These are phyloP conservation scores for Pythium dissotocum DNA, from an alignment of 352 stramenopile genomes.

Conservation along the genomic window DNA sequence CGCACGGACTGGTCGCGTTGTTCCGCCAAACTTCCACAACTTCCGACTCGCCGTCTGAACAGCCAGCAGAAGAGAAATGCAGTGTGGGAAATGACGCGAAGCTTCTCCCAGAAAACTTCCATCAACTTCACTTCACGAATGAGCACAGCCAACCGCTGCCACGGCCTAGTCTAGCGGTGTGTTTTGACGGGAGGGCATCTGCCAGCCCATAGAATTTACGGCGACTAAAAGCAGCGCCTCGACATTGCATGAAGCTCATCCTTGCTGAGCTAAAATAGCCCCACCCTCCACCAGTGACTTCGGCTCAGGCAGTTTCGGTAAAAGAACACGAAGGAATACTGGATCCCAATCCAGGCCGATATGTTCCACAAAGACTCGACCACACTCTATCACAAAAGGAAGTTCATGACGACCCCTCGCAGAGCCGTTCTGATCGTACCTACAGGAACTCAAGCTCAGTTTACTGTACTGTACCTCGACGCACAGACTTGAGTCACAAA, in stretches of 20 bases:
- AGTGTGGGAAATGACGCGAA: background rate
- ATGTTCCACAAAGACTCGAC: background rate
- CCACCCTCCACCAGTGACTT: too few relatives aligned
- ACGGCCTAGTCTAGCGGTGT: background rate
- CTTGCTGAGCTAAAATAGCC: too few relatives aligned
- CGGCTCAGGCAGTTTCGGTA: background rate
- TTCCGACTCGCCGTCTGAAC: conserved; percentile 6
- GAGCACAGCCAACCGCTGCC: background rate
- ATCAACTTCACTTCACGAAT: background rate
- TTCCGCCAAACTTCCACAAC: conserved; percentile 15
- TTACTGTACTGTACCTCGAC: too few relatives aligned
- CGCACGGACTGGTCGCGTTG: conserved; percentile 1
- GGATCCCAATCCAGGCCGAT: background rate
- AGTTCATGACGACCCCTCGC: background rate
- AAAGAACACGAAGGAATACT: background rate
- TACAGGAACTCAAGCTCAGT: too few relatives aligned
- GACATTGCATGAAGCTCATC: background rate
- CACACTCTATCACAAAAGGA: background rate
- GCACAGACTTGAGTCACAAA: too few relatives aligned
- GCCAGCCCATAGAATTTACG: background rate
- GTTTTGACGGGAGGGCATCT: background rate
- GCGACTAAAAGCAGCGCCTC: background rate
- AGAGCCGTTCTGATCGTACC: background rate
- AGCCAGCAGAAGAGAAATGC: background rate
- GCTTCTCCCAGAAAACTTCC: background rate